Evolutionary conservation across 1,139 yeast species (phyloP), one percentile per base, ranked within the genome.

Genomic region (Cylindricascospora bacillispora): DNA sequence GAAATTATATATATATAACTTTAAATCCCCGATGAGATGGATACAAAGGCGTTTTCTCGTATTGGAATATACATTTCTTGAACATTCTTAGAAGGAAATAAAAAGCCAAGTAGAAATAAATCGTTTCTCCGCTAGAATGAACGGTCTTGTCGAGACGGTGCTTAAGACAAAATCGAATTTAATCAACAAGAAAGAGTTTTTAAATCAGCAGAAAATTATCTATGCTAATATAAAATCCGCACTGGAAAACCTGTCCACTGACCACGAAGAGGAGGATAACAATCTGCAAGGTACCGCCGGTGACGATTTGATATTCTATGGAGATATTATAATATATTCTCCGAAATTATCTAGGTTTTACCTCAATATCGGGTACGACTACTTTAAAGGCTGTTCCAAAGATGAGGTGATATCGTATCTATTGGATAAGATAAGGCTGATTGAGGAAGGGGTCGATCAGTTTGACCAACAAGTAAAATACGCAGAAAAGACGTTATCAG

Each of bases 321-420:
- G 61, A 2, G 56, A 47, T 21, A 40, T 47, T 11, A 49, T 51
- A 4, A 49, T 52, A 2, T 43, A 7, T 10, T 18, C 21, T 7
- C 61, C n/a, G 45, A 57, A 2, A 40, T 44, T 6, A 4, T 18
- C 15, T 5, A 54, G 54, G 31, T 56, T 70, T 4, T 60, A 61
- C 43, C 62, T 71, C 3, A 57, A 60, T 27, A 44, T 77, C 5
- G 85, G 85, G 0, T 73, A 65, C 37, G 81, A 73, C 5, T 73
- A 71, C 41, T 74, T 70, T 48, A 70, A 63, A 13, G 71, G 71
- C 31, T 62, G 64, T 43, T 45, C 57, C 0, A 49, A 49, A 1
- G 39, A 35, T 0, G 68, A 67, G 15, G 81, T 82, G 2, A 39
- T 54, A 1, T 47, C 44, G 2, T 67, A 65, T 38, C 56, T 74